A percentile compares a stretch with the other conserved stretches of the same genome.
Evolutionary conservation across 2,329 filamentous ascomycete species (phyloP).

Genomic region (Didymellaceae sp.): DNA sequence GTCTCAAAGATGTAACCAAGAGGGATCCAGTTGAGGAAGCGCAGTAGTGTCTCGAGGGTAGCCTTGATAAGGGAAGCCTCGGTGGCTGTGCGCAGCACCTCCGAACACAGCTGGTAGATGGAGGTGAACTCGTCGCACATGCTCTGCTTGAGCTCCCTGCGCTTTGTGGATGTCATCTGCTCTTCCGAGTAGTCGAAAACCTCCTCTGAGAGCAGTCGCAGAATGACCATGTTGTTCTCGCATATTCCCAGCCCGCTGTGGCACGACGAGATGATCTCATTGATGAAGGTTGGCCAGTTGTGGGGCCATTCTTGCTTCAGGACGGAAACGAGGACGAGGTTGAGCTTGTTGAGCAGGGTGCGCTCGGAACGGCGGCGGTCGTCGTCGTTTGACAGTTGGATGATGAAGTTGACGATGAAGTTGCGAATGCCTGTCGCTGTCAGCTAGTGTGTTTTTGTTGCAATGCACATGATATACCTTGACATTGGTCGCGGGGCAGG

Average conservation of each 20-base stretch:
- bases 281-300: constrained; percentile 99
- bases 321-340: constrained; percentile 94
- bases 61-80: constrained; percentile 90
- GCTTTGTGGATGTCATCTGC: constrained; percentile 99
- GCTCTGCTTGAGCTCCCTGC: constrained; percentile 92
- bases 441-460: constrained; percentile 4
- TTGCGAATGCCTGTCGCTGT: constrained; percentile 82
- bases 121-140: constrained; percentile 99
- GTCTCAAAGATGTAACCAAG: constrained; percentile 99
- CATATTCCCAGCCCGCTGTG: constrained; percentile 95
- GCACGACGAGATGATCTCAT: constrained; percentile 97
- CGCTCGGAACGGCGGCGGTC: constrained; percentile 84
- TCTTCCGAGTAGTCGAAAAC: constrained; percentile 99
- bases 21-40: constrained; percentile 99
- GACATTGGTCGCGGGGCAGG: constrained; percentile 91
- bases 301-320: constrained; percentile 99
- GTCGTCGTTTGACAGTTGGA: constrained; percentile 88
- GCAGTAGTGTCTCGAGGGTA: constrained; percentile 92
- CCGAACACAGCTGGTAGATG: constrained; percentile 96
- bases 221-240: constrained; percentile 99
- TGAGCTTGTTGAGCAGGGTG: constrained; percentile 96
- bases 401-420: constrained; percentile 98
- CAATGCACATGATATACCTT: constrained; percentile 64
- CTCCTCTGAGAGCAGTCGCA: constrained; percentile 93
- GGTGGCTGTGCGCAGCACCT: constrained; percentile 88